Conservation (phyloP, 1,284 basidiomycete species). For the Ustilago hordei region DNA sequence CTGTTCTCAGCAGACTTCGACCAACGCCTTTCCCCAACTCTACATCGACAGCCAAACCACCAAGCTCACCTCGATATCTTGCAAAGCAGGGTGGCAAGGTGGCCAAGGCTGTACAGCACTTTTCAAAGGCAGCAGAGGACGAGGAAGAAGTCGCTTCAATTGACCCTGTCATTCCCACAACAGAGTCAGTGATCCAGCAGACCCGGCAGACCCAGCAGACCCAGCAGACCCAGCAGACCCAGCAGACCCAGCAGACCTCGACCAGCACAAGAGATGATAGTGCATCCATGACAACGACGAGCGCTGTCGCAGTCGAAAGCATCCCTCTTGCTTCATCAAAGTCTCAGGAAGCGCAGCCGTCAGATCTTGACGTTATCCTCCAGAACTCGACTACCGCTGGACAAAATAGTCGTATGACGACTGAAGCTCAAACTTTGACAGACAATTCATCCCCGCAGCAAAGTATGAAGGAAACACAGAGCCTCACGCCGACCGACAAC, state of each 20-base stretch:
- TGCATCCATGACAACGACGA: neutral
- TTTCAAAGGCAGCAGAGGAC: conserved; percentile 5
- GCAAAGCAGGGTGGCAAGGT: conserved; percentile 13
- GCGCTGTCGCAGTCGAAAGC: neutral
- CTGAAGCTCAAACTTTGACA: neutral
- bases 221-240: neutral
- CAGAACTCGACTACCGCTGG: neutral
- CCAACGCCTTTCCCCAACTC: conserved; percentile 16
- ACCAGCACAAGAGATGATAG: neutral
- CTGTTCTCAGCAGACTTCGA: conserved; percentile 4
- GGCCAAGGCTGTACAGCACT: conserved; percentile 25
- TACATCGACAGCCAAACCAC: neutral
- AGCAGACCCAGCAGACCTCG: neutral
- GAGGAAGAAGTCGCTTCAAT: neutral
- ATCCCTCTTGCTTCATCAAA: neutral
- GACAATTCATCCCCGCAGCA: neutral
- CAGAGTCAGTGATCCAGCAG: neutral
- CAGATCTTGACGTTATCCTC: neutral
- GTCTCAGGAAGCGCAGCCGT: neutral
- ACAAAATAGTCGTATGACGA: neutral
- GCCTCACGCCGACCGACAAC: neutral
- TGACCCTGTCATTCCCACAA: too few relatives aligned
- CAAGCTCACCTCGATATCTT: conserved; percentile 2
- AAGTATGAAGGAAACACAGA: neutral
- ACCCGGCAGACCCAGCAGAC: too few relatives aligned